Evolutionary conservation across 176 grass and related monocot genomes (phyloP).

Genomic region (Triticum monococcum): DNA sequence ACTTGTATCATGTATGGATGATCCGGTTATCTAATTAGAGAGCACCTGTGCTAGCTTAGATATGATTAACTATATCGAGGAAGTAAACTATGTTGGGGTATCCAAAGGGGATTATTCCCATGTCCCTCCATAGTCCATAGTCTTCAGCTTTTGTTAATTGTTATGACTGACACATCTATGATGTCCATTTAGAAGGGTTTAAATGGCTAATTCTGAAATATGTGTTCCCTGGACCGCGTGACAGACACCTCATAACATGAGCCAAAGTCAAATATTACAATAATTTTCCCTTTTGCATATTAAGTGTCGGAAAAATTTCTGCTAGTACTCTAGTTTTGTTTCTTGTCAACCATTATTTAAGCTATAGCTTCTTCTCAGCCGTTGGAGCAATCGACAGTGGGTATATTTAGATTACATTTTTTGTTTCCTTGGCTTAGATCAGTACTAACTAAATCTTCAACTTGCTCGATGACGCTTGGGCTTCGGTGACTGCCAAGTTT

Average conservation of each 20-base stretch:
- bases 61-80: neutral
- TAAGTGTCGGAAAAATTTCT: neutral
- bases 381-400: neutral
- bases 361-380: neutral
- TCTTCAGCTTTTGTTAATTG: neutral
- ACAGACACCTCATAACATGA: neutral
- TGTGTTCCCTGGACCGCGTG: neutral
- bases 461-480: neutral
- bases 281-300: neutral
- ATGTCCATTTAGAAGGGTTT: neutral
- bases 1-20: neutral
- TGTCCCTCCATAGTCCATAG: neutral
- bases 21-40: neutral
- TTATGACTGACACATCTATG: neutral
- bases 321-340: neutral
- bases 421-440: neutral
- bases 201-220: neutral
- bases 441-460: neutral
- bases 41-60: constrained; percentile 4
- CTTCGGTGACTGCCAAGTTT: neutral
- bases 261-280: constrained; percentile 23
- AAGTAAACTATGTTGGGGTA: neutral
- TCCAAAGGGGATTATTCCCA: constrained; percentile 28
- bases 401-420: neutral
- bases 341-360: constrained; percentile 12